Evolutionary conservation across 441 rosid genomes (phyloP), one percentile per base, ranked within the genome.

Genomic region (Erysimum pusillum): DNA sequence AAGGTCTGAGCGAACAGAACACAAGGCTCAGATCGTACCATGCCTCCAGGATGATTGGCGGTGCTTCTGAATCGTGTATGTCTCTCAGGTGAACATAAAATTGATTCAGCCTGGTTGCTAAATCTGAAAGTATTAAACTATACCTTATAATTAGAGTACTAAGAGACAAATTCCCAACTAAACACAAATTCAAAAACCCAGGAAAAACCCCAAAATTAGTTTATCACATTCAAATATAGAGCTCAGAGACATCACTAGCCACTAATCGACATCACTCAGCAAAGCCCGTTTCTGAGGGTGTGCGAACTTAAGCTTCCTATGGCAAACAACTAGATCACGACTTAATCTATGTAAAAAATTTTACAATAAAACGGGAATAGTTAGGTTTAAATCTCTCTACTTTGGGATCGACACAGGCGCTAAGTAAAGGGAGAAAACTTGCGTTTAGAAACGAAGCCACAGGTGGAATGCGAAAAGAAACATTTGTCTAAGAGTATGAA

Each of bases 1-100:
- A 96, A 96, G 67, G 93, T 91, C 87, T 91, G 99, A 41, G 98
- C 82, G 80, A 93, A 96, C 77, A 93, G 81, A 79, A 96, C 93
- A 84, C 91, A 91, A 18, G 99, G 96, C 74, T 93, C 98, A 22
- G 99, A 92, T 69, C 97, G 91, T 53, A 95, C 97, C 98, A 91
- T 92, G 57, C 41, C 76, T 71, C 49, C 63, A 57, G 22, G 36
- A 77, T 36, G 52, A 49, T 28, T 15, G 45, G 28, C 28, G 6
- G 60, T 63, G 28, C 45, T 71, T 48, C 28, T 51, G 31, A 7
- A 25, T 57, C 18, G 42, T 35, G 69, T 74, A 34, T 12, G 49
- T 31, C 53, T 75, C 68, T 70, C 53, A 54, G 54, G 53, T 48
- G 44, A 56, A 25, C 54, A 61, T 41, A 10, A 58, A 60, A 62